Conservation (phyloP, 331 rosid genomes). For the Phaseolus coccineus region DNA sequence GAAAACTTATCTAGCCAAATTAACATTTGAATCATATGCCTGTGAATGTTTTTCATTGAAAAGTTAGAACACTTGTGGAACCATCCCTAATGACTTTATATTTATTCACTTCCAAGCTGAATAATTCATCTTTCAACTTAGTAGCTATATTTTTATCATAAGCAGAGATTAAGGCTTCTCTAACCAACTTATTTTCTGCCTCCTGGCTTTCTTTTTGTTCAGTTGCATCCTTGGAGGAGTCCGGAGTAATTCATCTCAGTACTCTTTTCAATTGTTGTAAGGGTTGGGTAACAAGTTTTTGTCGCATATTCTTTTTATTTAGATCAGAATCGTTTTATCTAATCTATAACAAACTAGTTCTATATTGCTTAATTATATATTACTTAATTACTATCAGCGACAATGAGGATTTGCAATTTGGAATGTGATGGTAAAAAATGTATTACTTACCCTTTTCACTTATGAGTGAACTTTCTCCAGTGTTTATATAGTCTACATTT, state of each 20-base stretch:
- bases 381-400: no score
- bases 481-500: no score
- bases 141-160: conserved; percentile 67
- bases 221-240: conserved; percentile 54
- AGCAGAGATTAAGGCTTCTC: conserved; percentile 70
- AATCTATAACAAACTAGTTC: no score
- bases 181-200: conserved; percentile 62
- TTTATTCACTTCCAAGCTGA: conserved; percentile 56
- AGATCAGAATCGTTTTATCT: no score
- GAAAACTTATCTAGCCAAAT: neutral
- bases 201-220: conserved; percentile 70
- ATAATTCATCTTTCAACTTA: conserved; percentile 67
- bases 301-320: no score
- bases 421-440: no score
- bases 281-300: no score
- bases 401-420: no score
- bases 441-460: no score
- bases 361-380: no score
- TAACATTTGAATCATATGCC: neutral
- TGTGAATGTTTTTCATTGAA: neutral
- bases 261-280: no score
- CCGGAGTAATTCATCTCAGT: conserved; percentile 55
- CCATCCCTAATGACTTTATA: conserved; percentile 45
- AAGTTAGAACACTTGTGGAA: conserved; percentile 40
- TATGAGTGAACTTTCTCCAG: no score